These are phyloP conservation scores for Fibroporia radiculosa DNA, from an alignment of 768 basidiomycete genomes.

Conservation along the genomic window DNA sequence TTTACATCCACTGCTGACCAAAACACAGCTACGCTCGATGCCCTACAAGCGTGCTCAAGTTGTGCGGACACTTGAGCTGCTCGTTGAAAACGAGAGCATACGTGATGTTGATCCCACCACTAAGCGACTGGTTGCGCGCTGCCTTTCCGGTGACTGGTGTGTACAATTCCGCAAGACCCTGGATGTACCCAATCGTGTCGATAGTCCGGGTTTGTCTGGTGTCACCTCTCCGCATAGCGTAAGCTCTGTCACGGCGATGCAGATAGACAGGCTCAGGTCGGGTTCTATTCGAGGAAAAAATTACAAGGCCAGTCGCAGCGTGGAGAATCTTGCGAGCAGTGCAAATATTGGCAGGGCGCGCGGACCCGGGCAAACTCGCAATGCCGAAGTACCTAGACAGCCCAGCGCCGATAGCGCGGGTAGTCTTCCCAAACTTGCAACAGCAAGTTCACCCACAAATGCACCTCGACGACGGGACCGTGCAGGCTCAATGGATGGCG, in stretches of 20 bases:
- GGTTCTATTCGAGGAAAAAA: constrained; percentile 26
- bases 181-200: constrained; percentile 21
- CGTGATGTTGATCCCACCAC: constrained; percentile 85
- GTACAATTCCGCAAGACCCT: constrained; percentile 47
- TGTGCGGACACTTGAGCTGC: constrained; percentile 70
- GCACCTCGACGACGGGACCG: constrained; percentile 9
- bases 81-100: constrained; percentile 66
- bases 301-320: constrained; percentile 60
- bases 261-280: constrained; percentile 28
- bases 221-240: constrained; percentile 25
- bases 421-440: constrained; percentile 21
- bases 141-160: constrained; percentile 84
- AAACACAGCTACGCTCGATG: constrained; percentile 77
- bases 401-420: constrained; percentile 24
- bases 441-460: constrained; percentile 5
- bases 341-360: constrained; percentile 33
- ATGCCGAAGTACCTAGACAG: constrained; percentile 12
- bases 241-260: constrained; percentile 9
- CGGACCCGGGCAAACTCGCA: constrained; percentile 31
- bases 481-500: constrained; percentile 13
- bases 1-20: constrained; percentile 88
- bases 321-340: constrained; percentile 42
- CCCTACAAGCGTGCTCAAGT: constrained; percentile 94
- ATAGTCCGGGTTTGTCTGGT: constrained; percentile 34
- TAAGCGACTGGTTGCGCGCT: constrained; percentile 84